Evolutionary conservation across 371 early-diverging fungal species (phyloP), one percentile per base, ranked within the genome.

Genomic region (Choanephora cucurbitarum): DNA sequence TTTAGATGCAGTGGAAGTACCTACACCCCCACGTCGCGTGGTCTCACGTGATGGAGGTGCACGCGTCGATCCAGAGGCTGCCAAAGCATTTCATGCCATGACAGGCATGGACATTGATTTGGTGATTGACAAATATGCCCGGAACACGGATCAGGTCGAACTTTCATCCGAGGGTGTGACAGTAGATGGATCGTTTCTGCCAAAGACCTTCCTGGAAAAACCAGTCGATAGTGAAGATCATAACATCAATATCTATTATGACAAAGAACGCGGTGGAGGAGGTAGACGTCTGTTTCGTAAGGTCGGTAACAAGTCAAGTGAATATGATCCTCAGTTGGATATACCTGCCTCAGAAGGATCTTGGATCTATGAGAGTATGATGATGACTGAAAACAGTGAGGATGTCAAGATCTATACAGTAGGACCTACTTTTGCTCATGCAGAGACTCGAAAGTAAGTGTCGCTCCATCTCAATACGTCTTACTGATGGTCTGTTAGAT

Each of bases 361-460:
- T 2, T 99, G 83, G 69, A 84, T 99, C 21, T 99, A 99, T 64
- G 99, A 99, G 63, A 84, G 93, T 67, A 91, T 98, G 63, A 87
- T 98, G 82, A 80, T 82, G 46, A 94, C 93, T 4, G 94, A 96
- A 64, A 92, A 95, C 64, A 86, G 91, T 10, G 97, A 95, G 58
- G 99, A 99, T 64, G 93, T 99, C 60, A 99, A 99, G 68, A 90
- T 96, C 18, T 99, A 99, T 69, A 97, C 97, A 0, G 88, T 97
- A n/a, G 98, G 99, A 6, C 80, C 86, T 1, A 70, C 79, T 4
- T 95, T 87, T 67, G 87, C 91, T 6, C 95, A 99, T 68, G 98
- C 99, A 13, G 99, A 99, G 69, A 97, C 97, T 1, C 86, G 99
- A 74, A 98, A 98, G 90, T 88, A 78, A 65, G 81, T 28, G 5